Conservation (phyloP, 371 early-diverging fungal genomes). For the Basidiobolus meristosporus region DNA sequence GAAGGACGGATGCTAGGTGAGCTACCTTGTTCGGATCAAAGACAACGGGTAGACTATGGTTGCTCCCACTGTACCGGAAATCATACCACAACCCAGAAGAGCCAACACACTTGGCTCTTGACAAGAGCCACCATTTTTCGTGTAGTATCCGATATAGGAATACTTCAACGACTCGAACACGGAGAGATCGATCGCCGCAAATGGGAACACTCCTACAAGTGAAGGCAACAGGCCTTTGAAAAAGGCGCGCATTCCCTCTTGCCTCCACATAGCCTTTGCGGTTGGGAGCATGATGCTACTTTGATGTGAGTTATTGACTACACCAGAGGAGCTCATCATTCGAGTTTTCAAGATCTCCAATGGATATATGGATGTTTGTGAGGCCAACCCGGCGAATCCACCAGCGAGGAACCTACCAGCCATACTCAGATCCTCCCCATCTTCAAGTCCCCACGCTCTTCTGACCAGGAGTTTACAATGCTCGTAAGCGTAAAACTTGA, state of each 20-base stretch:
- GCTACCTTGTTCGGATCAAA: slow-evolving; percentile 56
- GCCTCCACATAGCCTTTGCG: slow-evolving; percentile 28
- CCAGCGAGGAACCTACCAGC: slow-evolving; percentile 54
- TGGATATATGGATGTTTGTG: slow-evolving; percentile 62
- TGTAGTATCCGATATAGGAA: slow-evolving; percentile 38
- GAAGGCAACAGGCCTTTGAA: slow-evolving; percentile 51
- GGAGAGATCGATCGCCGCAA: slow-evolving; percentile 59
- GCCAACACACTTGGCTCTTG: slow-evolving; percentile 25
- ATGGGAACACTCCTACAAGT: slow-evolving; percentile 62
- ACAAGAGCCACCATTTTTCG: slow-evolving; percentile 16
- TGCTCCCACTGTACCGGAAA: slow-evolving; percentile 51
- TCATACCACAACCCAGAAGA: slow-evolving; percentile 51
- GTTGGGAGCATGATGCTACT: slow-evolving; percentile 8
- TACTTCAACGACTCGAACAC: slow-evolving; percentile 60
- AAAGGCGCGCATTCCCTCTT: slow-evolving; percentile 40
- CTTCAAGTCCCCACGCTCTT: slow-evolving; percentile 17
- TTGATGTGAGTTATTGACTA: slow-evolving; percentile 4
- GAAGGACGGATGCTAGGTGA: no score
- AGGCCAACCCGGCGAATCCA: slow-evolving; percentile 57
- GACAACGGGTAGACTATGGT: slow-evolving; percentile 60
- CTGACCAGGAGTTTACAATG: slow-evolving; percentile 35
- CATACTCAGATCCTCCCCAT: slow-evolving; percentile 5
- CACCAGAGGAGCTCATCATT: slow-evolving; percentile 36
- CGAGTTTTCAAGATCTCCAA: slow-evolving; percentile 62
- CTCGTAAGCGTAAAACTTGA: slow-evolving; percentile 59